Evolutionary conservation across 495 filamentous ascomycete genomes (phyloP), one percentile per base, ranked within the genome.

Genomic region (Annulohypoxylon stygium): DNA sequence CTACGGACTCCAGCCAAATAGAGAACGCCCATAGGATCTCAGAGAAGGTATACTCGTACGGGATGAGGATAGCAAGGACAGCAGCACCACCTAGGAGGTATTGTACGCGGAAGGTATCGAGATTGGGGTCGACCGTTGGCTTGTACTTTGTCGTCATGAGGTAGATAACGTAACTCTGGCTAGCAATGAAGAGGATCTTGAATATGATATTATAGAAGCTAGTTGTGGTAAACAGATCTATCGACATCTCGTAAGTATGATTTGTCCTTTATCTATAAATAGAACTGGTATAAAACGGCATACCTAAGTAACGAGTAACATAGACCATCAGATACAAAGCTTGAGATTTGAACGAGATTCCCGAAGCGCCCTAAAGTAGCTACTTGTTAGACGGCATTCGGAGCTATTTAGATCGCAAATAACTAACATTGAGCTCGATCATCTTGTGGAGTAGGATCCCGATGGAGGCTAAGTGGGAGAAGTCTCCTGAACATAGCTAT

Each of bases 341-440:
- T 86, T 99, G 96, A 60, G 96, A 97, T 81, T 98, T 98, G 87
- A 98, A 97, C 4, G 96, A 98, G 82, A 99, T 92, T 69, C 96
- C 96, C 11, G 95, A 91, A 76, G 95, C 97, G 85, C 94, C 97
- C 96, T 99, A 85, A 16, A 43, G 41, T 16, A 59, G 54, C 3
- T 16, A 57, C 51, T 3, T n/a, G 64, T 75, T 71, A 78, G 76
- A 67, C 47, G 51, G 50, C 37, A 54, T 64, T 7, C 14, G 4
- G 33, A 48, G 47, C 26, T 43, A 34, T 61, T 65, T 50, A 47
- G 41, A 45, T 26, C 9, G 30, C n/a, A 25, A 20, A 71, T 48
- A 43, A 80, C 87, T 64, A 85, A 98, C 95, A 79, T 92, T 95
- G 37, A 94, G 92, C 74, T 90, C 90, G 75, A 89, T 90, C 92